These are phyloP conservation scores for Chlamydomonas eustigma DNA, from an alignment of 139 green algal species.

Conservation along the genomic window DNA sequence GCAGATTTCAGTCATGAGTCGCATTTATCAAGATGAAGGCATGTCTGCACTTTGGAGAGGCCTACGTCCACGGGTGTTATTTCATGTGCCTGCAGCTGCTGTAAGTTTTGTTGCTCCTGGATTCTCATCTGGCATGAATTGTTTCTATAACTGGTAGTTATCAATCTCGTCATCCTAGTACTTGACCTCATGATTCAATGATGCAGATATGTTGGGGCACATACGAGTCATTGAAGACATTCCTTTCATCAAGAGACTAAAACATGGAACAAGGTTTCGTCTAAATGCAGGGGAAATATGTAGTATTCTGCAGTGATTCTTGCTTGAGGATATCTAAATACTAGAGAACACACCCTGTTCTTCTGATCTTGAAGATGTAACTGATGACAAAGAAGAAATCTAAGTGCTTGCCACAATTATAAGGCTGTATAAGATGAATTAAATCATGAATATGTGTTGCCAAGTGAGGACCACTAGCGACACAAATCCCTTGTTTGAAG, in stretches of 20 bases:
- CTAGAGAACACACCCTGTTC: no score
- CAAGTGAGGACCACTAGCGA: no score
- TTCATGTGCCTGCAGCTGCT: constrained; percentile 89
- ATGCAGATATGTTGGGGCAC: constrained; percentile 62
- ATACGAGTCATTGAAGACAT: constrained; percentile 86
- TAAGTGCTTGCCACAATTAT: no score
- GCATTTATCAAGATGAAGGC: constrained; percentile 82
- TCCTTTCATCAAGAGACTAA: constrained; percentile 36
- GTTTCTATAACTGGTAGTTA: not conserved
- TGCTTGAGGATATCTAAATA: no score
- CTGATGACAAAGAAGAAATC: no score
- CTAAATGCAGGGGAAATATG: no score
- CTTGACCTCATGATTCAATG: not conserved
- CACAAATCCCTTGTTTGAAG: no score
- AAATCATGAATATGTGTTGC: no score
- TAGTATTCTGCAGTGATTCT: no score
- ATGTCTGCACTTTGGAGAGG: constrained; percentile 68
- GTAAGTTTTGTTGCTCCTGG: constrained; percentile 60
- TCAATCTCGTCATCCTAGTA: not conserved
- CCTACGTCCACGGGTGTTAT: constrained; percentile 82
- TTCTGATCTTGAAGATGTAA: no score
- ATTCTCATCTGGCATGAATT: not conserved
- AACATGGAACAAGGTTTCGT: no score
- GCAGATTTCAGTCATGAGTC: constrained; percentile 59
- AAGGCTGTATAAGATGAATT: no score